Base-by-base conservation (phyloP, 176 grass and related monocot species). In the Guadua angustifolia region DNA sequence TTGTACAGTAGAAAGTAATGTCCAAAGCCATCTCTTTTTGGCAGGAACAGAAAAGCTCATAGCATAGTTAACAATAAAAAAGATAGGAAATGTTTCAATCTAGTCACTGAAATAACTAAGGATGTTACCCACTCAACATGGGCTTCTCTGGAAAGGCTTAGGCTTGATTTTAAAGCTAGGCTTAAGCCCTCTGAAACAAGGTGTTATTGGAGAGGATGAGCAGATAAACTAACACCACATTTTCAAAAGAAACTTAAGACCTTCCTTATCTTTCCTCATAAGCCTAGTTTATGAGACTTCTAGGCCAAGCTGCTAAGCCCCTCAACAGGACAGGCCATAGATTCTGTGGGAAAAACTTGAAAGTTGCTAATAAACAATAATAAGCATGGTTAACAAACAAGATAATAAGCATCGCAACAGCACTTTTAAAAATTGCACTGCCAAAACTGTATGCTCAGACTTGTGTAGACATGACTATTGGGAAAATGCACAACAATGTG, bases 401-500 rank as follows among this genome's bases (percentile, higher is more conserved):
- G n/a, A 77, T 56, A 82, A 68, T 22, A 69, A 68, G 53, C 38
- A 69, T 39, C 22, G 18, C 57, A 51, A 78, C 7, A 33, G 12
- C 42, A 82, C 45, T 25, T 75, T 69, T 26, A 60, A 32, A 77
- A 87, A 75, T 75, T 75, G 85, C 50, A 88, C 52, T 47, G 51
- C 22, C 44, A 83, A 42, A 83, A 60, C 22, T 52, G 74, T 89
- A 71, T 66, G 77, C n/a, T 79, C 72, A 19, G 19, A 47, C 88
- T 82, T 71, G 56, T 51, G 56, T 84, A 78, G 19, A 52, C 67
- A 79, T 84, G 57, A 14, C n/a, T 84, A 66, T 66, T 53, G 15
- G 45, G 29, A 57, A 85, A 77, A 65, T 58, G 72, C 71, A 71
- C 78, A 83, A 69, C 49, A 73, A 53, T 68, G 59, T 79, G 88